These are phyloP conservation scores for Podila epicladia DNA, from an alignment of 192 early-diverging fungal species.

Conservation along the genomic window DNA sequence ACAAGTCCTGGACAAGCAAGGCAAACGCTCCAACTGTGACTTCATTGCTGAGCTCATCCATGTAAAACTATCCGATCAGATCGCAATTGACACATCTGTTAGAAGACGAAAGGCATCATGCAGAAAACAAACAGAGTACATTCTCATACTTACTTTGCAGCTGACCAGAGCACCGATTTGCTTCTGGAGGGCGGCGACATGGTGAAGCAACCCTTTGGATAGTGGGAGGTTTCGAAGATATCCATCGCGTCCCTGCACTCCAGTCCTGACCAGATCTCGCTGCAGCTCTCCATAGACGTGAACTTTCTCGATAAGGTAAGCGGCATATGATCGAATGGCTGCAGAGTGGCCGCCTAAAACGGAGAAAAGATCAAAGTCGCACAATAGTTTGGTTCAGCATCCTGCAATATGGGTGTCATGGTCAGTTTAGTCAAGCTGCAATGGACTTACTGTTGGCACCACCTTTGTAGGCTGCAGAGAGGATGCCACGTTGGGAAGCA, in stretches of 20 bases:
- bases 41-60: slow-evolving; percentile 76
- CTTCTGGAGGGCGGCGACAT: slow-evolving; percentile 70
- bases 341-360: slow-evolving; percentile 58
- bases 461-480: slow-evolving; percentile 48
- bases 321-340: slow-evolving; percentile 74
- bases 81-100: slow-evolving; percentile 9
- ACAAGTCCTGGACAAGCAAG: slow-evolving; percentile 75
- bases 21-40: slow-evolving; percentile 78
- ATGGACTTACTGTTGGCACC: slow-evolving; percentile 39
- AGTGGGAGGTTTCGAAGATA: slow-evolving; percentile 65
- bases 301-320: slow-evolving; percentile 78
- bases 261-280: slow-evolving; percentile 67
- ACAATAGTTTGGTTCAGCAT: background rate
- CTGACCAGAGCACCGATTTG: slow-evolving; percentile 72
- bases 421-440: slow-evolving; percentile 20
- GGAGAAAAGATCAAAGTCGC: background rate
- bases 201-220: slow-evolving; percentile 67
- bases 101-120: background rate
- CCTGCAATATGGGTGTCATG: background rate
- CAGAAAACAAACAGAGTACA: background rate
- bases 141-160: slow-evolving; percentile 67
- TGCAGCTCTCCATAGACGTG: slow-evolving; percentile 69
- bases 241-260: slow-evolving; percentile 55
- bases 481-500: slow-evolving; percentile 46
- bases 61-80: slow-evolving; percentile 67